Evolutionary conservation across 2,329 filamentous ascomycete species (phyloP), one percentile per base, ranked within the genome.

Genomic region (Aspergillus latus): DNA sequence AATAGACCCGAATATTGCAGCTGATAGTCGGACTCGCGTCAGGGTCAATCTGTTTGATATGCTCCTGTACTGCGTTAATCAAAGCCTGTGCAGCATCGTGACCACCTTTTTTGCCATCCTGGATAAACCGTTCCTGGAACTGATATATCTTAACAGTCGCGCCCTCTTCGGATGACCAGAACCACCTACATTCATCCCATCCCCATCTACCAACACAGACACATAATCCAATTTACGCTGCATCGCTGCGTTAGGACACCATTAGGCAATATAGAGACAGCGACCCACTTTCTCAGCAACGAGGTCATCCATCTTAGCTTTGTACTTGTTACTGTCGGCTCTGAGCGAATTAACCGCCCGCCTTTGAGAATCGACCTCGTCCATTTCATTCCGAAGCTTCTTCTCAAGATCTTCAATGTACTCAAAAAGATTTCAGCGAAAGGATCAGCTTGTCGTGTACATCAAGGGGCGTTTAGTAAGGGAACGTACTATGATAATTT

Each of bases 201-300:
- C 74, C 4, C 74, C 74, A 58, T 76, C 74, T 53, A 76, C 66
- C 13, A 76, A 54, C 43, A 75, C 71, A 8, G 66, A 68, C 51
- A 67, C 68, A 62, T 69, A 75, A 34, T 44, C 59, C 13, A 64
- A 34, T 37, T 53, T 64, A 2, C 49, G 52, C 64, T 66, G 21
- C 21, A 16, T 10, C 21, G 21, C 2, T 1, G n/a, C 2, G n/a
- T 28, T 11, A 10, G 30, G 1, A 21, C 2, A 4, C 8, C n/a
- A 8, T 11, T 16, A 29, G 28, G 15, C 1, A 11, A 36, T 7
- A 8, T 8, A 10, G 21, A 13, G 34, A 16, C 21, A 21, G 5
- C 13, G 0, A 26, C 45, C 2, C 57, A 64, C 62, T 52, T 63
- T 45, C 6, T 54, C 53, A 15, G 49, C 55, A 11, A 21, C 28